These are phyloP conservation scores for Solanum sitiens DNA, from an alignment of 257 asterid genomes.

Conservation along the genomic window DNA sequence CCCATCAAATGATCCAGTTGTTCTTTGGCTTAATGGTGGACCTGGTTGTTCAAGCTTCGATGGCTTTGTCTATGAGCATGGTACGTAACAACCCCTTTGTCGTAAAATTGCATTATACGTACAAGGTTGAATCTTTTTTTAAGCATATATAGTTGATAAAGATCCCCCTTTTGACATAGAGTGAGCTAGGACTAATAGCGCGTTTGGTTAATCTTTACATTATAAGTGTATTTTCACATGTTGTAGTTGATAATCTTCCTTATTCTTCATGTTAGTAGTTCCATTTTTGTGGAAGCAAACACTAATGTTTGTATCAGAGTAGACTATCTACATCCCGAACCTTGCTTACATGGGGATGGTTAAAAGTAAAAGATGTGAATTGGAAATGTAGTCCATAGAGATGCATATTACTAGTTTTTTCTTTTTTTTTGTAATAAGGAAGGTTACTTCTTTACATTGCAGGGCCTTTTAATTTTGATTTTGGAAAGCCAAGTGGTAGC, in stretches of 20 bases:
- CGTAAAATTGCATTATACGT: not conserved
- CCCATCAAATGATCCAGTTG: slow-evolving; percentile 71
- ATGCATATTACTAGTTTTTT: not conserved
- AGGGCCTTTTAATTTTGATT: slow-evolving; percentile 91
- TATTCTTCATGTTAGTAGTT: not conserved
- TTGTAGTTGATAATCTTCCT: not conserved
- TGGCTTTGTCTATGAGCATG: slow-evolving; percentile 91
- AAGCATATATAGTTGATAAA: not conserved
- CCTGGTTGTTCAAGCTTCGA: slow-evolving; percentile 99
- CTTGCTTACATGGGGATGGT: not conserved
- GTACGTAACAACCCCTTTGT: slow-evolving; percentile 17
- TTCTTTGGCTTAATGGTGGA: slow-evolving; percentile 97
- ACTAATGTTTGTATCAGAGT: not conserved
- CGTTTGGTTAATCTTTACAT: not conserved
- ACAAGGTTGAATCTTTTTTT: not conserved
- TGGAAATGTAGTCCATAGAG: not conserved
- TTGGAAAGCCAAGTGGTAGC: slow-evolving; percentile 42
- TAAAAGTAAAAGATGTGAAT: too few relatives aligned
- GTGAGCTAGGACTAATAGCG: not conserved
- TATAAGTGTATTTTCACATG: not conserved
- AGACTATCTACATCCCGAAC: not conserved
- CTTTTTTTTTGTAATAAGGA: not conserved
- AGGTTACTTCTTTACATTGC: slow-evolving; percentile 5
- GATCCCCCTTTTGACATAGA: not conserved
- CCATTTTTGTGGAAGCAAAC: not conserved